phyloP scores from a whole-genome alignment of 768 basidiomycete species.

The Pulveroboletus ravenelii region DNA sequence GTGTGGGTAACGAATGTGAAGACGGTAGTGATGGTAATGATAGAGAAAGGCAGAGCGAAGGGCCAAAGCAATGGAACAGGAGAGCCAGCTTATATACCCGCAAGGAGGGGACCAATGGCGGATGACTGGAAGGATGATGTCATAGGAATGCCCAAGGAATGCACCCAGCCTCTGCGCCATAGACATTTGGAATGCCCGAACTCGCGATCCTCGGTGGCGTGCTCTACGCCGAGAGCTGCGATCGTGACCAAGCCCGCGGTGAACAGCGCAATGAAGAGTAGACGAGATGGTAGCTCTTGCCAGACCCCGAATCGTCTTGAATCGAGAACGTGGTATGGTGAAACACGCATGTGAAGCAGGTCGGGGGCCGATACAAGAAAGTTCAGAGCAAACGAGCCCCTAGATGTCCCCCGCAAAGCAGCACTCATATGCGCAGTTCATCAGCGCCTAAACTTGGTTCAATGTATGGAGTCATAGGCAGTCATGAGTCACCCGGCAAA shows the following conservation, averaged over 20 bases:
- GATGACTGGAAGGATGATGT: conserved; percentile 13
- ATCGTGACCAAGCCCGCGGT: conserved; percentile 54
- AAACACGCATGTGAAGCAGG: neutral
- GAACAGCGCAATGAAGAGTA: conserved; percentile 53
- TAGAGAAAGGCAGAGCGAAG: conserved; percentile 4
- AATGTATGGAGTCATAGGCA: no score
- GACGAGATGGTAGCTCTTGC: conserved; percentile 52
- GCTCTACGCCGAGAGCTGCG: conserved; percentile 31
- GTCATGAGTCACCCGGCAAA: neutral
- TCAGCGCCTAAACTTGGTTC: no score
- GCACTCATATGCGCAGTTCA: no score
- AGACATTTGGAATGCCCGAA: conserved; percentile 4
- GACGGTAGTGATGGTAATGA: conserved; percentile 12
- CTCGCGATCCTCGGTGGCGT: no score
- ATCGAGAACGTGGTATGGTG: no score
- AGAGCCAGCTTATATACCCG: conserved; percentile 20
- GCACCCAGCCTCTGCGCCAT: neutral
- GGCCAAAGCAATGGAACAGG: neutral
- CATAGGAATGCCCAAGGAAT: conserved; percentile 12
- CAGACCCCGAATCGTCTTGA: no score
- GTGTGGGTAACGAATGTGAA: conserved; percentile 28
- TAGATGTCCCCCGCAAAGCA: no score
- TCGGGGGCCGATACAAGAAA: no score
- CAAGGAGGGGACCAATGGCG: conserved; percentile 8
- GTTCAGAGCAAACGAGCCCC: no score